A percentile compares a stretch with the other conserved stretches of the same genome.
Conservation (phyloP, 768 basidiomycete species). For the Russula abietina region DNA sequence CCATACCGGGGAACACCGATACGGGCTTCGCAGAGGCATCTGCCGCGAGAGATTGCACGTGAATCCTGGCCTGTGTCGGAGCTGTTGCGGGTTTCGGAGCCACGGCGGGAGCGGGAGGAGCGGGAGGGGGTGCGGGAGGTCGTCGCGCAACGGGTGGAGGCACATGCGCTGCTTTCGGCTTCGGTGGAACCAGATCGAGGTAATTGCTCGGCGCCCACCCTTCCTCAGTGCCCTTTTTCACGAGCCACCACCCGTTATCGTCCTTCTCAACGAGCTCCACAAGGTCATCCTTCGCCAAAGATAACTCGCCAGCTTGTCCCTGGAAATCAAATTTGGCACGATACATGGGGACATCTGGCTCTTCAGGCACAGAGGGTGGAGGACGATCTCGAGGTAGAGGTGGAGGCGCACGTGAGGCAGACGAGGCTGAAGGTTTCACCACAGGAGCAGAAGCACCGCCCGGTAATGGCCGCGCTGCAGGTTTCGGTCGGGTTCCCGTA, state of each 20-base stretch:
- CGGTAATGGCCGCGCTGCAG: conserved; percentile 58
- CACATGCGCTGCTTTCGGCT: conserved; percentile 61
- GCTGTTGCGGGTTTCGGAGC: conserved; percentile 15
- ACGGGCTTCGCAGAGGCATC: conserved; percentile 69
- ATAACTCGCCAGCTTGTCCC: conserved; percentile 90
- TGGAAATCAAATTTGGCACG: conserved; percentile 89
- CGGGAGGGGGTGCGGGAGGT: conserved; percentile 36
- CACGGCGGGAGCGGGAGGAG: conserved; percentile 27
- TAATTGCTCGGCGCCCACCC: conserved; percentile 97
- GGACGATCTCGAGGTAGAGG: conserved; percentile 43
- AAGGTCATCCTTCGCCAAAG: conserved; percentile 81
- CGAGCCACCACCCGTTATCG: conserved; percentile 97
- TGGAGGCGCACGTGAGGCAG: conserved; percentile 41
- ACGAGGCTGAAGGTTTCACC: conserved; percentile 33
- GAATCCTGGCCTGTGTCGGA: conserved; percentile 31
- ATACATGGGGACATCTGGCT: conserved; percentile 69
- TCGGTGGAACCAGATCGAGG: conserved; percentile 71
- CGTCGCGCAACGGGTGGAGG: conserved; percentile 46
- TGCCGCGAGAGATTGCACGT: conserved; percentile 41
- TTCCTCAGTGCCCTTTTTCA: conserved; percentile 73
- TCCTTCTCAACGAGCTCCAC: conserved; percentile 90
- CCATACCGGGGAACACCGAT: conserved; percentile 77
- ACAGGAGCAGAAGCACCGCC: conserved; percentile 46
- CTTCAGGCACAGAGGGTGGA: conserved; percentile 46
- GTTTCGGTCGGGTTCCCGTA: conserved; percentile 39